Evolutionary conservation across 2,329 filamentous ascomycete genomes (phyloP), one percentile per base, ranked within the genome.

Genomic region (Septoria petroselini): DNA sequence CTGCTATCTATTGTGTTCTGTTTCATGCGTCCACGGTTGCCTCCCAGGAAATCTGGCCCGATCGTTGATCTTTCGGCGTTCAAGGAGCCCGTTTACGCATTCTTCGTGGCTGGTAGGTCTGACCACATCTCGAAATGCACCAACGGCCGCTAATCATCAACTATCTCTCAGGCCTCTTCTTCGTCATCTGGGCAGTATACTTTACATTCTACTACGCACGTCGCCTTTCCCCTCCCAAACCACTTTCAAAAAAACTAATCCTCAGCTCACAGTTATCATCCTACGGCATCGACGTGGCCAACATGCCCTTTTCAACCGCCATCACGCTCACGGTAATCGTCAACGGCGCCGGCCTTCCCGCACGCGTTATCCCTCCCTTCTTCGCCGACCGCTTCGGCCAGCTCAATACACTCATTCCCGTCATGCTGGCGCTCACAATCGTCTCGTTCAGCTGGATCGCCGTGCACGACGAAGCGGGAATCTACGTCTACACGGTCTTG

Each of bases 391-490:
- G 67, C 12, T 67, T 77, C 3, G 81, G 82, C 1, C 73, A 77
- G 0, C 69, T 82, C 33, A 83, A 84, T 58, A 73, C 74, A 1
- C 68, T 80, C 18, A 72, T 80, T 9, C 73, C 79, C 0, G 71
- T 74, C 33, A 69, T 72, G 3, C 61, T 74, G 11, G 49, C 70
- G 12, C 68, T 78, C 1, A 71, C 71, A 2, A 58, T 77, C 11
- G 63, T 79, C n/a, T 62, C 80, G 7, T 83, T 75, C 62, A 72
- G 71, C 50, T 86, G 83, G 82, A 71, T 76, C 2, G 75, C 72
- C 0, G 78, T 85, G 1, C 41, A 60, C 11, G 65, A 54, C 9
- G 45, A 59, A 7, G 54, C 58, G 6, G 69, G 70, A 0, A 54
- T 77, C 0, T 75, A 74, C 53, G 66, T 58, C 0, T 78, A 72